phyloP scores from a whole-genome alignment of 192 early-diverging fungal species.

The Coemansia sp. region DNA sequence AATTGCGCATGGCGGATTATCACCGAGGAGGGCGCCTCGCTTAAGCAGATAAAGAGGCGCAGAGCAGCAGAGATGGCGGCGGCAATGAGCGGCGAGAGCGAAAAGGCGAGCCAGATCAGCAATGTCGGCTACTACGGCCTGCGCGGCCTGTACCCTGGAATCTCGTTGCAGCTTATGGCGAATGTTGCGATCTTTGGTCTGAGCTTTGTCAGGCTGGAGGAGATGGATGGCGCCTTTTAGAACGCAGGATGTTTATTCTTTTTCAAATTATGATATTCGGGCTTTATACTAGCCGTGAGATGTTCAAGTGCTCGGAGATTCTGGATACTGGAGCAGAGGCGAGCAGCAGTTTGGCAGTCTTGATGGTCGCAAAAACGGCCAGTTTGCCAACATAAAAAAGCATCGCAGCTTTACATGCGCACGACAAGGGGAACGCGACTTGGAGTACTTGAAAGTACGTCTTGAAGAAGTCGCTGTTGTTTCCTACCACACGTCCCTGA shows the following conservation, averaged over 20 bases:
- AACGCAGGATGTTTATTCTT: neutral
- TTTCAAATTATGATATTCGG: neutral
- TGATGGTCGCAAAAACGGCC: neutral
- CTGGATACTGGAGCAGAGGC: neutral
- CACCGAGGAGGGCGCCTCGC: conserved; percentile 71
- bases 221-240: conserved; percentile 37
- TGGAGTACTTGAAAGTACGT: conserved; percentile 15
- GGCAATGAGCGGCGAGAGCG: conserved; percentile 6
- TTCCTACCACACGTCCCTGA: conserved; percentile 10
- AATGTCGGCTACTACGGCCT: conserved; percentile 59
- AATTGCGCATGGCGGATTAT: conserved; percentile 71
- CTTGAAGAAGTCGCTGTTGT: conserved; percentile 20
- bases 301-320: neutral
- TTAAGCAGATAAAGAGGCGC: conserved; percentile 22
- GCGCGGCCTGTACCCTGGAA: conserved; percentile 71
- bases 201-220: conserved; percentile 59
- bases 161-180: conserved; percentile 64
- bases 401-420: conserved; percentile 4
- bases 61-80: neutral
- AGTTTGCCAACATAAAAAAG: neutral
- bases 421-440: conserved; percentile 22
- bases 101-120: neutral
- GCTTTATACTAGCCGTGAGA: neutral
- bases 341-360: neutral
- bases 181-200: conserved; percentile 66